Percentiles rank a stretch among this genome's conserved stretches.
These are phyloP conservation scores for Carex myosuroides DNA, from an alignment of 176 grass and related monocot species.

Conservation along the genomic window DNA sequence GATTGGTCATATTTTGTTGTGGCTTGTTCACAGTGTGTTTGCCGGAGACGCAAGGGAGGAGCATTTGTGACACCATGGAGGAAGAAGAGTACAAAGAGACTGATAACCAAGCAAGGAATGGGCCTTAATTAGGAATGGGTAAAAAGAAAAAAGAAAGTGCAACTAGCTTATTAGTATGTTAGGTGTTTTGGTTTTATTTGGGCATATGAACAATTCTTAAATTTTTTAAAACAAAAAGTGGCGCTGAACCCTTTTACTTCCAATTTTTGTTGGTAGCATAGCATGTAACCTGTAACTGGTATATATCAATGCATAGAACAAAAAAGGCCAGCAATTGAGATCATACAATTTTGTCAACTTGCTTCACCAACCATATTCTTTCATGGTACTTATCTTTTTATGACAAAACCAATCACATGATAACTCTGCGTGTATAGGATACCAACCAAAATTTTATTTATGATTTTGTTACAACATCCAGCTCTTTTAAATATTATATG, in stretches of 20 bases:
- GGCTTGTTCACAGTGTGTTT: slow-evolving; percentile 45
- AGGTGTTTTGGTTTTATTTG: background rate
- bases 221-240: background rate
- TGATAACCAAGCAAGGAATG: background rate
- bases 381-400: background rate
- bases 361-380: background rate
- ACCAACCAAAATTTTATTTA: background rate
- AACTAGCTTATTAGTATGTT: background rate
- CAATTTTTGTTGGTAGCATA: background rate
- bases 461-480: background rate
- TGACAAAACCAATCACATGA: background rate
- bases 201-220: background rate
- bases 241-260: background rate
- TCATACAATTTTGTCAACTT: background rate
- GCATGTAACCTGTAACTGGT: background rate
- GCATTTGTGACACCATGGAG: slow-evolving; percentile 85
- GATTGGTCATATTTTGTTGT: slow-evolving; percentile 40
- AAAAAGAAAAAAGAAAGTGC: background rate
- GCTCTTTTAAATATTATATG: background rate
- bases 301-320: background rate
- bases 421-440: background rate
- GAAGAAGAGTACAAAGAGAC: slow-evolving; percentile 65
- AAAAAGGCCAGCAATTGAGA: background rate
- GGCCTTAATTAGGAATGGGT: background rate
- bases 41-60: slow-evolving; percentile 66